A percentile compares a stretch with the other conserved stretches of the same genome.
Evolutionary conservation across 208 protist genomes (phyloP).

Genomic region (Crithidia sp.): DNA sequence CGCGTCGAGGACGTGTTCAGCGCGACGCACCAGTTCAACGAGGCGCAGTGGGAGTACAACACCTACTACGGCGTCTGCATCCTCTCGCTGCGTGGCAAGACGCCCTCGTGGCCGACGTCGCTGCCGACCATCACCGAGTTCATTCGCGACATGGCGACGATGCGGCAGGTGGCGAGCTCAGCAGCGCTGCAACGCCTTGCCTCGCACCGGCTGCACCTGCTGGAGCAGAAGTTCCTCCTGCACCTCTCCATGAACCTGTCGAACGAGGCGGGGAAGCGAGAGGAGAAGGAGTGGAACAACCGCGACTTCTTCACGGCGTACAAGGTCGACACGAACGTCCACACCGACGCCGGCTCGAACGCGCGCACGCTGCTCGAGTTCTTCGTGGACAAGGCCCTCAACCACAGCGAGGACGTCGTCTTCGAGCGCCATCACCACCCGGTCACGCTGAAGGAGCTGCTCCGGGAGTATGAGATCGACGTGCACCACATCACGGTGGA

Average conservation of each 20-base stretch:
- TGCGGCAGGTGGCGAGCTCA: slow-evolving; percentile 67
- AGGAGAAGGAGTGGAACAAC: slow-evolving; percentile 92
- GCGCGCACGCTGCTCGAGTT: slow-evolving; percentile 90
- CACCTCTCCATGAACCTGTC: slow-evolving; percentile 93
- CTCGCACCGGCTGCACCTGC: slow-evolving; percentile 84
- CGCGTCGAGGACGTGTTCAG: slow-evolving; percentile 90
- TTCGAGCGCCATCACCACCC: slow-evolving; percentile 82
- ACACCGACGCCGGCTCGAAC: slow-evolving; percentile 87
- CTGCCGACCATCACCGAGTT: slow-evolving; percentile 82
- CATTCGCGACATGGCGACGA: slow-evolving; percentile 77
- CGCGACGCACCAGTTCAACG: slow-evolving; percentile 73
- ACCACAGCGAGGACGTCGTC: slow-evolving; percentile 90
- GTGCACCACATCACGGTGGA: slow-evolving; percentile 83
- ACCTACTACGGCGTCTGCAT: slow-evolving; percentile 91
- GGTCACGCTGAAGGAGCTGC: slow-evolving; percentile 80
- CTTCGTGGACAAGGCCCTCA: slow-evolving; percentile 88
- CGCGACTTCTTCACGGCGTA: slow-evolving; percentile 90
- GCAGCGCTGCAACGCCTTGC: slow-evolving; percentile 78
- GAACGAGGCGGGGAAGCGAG: slow-evolving; percentile 73
- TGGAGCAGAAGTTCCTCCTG: slow-evolving; percentile 94
- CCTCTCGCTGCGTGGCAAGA: slow-evolving; percentile 66
- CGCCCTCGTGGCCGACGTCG: slow-evolving; percentile 77
- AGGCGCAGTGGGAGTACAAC: slow-evolving; percentile 88
- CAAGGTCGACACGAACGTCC: slow-evolving; percentile 93
- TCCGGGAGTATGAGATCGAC: slow-evolving; percentile 80